phyloP scores from a whole-genome alignment of 1,284 basidiomycete species.

The Cutaneotrichosporon sp. region DNA sequence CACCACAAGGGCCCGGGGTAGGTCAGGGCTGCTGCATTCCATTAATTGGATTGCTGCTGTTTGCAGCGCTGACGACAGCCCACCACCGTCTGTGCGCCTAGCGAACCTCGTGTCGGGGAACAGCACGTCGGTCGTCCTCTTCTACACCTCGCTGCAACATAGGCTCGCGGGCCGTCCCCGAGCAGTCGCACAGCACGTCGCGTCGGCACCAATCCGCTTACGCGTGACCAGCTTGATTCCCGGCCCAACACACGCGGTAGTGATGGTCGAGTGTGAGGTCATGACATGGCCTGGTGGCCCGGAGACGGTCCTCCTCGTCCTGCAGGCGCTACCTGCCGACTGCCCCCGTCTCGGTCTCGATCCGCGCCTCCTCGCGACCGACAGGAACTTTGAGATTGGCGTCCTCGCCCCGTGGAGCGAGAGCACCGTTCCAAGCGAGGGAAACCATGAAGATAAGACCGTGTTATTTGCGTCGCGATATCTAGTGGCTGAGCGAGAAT shows the following conservation, averaged over 20 bases:
- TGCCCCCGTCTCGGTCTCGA: slow-evolving; percentile 37
- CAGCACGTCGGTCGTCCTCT: slow-evolving; percentile 38
- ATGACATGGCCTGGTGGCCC: slow-evolving; percentile 5
- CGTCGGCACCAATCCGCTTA: slow-evolving; percentile 19
- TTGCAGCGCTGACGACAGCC: slow-evolving; percentile 12
- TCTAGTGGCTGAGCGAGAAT: slow-evolving; percentile 32
- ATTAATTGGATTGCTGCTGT: background rate
- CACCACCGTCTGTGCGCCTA: slow-evolving; percentile 26
- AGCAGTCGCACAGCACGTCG: slow-evolving; percentile 17
- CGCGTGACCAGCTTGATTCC: slow-evolving; percentile 1
- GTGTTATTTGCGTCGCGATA: slow-evolving; percentile 40
- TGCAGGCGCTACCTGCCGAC: slow-evolving; percentile 31
- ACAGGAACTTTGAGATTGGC: slow-evolving; percentile 31
- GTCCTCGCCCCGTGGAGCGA: slow-evolving; percentile 33
- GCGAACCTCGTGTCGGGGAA: slow-evolving; percentile 24
- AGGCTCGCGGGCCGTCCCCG: slow-evolving; percentile 26
- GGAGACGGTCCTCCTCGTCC: slow-evolving; percentile 20
- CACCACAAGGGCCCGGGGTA: slow-evolving; percentile 39
- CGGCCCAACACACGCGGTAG: slow-evolving; percentile 28
- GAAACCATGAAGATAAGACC: background rate
- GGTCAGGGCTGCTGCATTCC: slow-evolving; percentile 5
- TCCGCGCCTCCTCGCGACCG: slow-evolving; percentile 21
- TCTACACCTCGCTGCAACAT: slow-evolving; percentile 44
- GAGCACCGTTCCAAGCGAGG: slow-evolving; percentile 14
- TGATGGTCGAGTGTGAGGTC: slow-evolving; percentile 27